A percentile compares a stretch with the other conserved stretches of the same genome.
These are phyloP conservation scores for Albophoma yamanashiensis DNA, from an alignment of 2,329 filamentous ascomycete species.

Conservation along the genomic window DNA sequence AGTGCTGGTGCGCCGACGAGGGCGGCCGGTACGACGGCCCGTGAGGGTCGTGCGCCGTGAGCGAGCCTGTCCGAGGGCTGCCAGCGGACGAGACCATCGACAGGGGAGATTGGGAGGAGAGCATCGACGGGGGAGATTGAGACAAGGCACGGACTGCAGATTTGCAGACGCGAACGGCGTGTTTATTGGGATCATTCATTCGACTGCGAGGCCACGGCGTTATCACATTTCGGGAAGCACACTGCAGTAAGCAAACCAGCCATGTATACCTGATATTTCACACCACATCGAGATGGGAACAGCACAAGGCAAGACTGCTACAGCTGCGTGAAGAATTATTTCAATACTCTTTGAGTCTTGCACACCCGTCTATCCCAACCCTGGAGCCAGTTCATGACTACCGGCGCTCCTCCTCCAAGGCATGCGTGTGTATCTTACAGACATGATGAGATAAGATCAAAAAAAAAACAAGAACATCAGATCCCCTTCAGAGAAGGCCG, in stretches of 20 bases:
- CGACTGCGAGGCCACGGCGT: background rate
- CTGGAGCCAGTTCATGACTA: background rate
- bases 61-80: background rate
- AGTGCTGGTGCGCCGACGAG: conserved; percentile 50
- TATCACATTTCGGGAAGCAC: background rate
- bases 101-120: no score
- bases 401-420: background rate
- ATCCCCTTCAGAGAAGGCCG: background rate
- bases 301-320: background rate
- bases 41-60: conserved; percentile 12
- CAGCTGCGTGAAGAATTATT: background rate
- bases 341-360: background rate
- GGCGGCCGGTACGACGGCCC: conserved; percentile 24
- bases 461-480: background rate
- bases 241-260: background rate
- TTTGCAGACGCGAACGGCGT: background rate
- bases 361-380: background rate
- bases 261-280: background rate
- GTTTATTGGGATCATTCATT: background rate
- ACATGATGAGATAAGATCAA: background rate
- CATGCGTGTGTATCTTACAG: background rate
- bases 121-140: background rate
- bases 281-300: background rate
- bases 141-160: background rate
- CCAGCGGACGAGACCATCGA: no score